Evolutionary conservation across 768 basidiomycete species (phyloP), one percentile per base, ranked within the genome.

Genomic region (Lactifluus subvellereus): DNA sequence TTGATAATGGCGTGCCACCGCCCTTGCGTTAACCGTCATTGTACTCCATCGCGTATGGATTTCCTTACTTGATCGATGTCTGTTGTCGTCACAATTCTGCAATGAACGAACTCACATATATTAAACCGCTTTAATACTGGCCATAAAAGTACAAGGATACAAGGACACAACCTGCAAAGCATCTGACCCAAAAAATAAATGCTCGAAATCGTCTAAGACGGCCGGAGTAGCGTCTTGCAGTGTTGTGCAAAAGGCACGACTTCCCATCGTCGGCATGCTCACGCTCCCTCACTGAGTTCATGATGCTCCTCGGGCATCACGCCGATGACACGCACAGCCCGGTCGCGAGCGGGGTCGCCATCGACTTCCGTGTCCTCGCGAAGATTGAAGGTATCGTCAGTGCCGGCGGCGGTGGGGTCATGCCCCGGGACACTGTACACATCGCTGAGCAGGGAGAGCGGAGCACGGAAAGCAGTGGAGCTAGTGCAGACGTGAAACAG

Each of bases 361-460:
- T 94, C 91, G 14, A 85, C 82, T 71, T 91, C 89, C 2, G 81
- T n/a, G 60, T 91, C 84, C 69, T 92, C 90, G 49, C 79, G 74
- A 65, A 93, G 70, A 68, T 93, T 91, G 60, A 69, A 66, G 2
- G 59, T 35, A 9, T 73, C 62, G 50, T 67, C 65, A 0, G 69
- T 60, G 38, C 61, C 62, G 1, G 75, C 70, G 9, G 68, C 10
- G 10, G 67, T 59, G 27, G 68, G 57, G 22, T 63, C 72, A 40
- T n/a, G 49, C 22, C n/a, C 37, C 7, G 53, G 4, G 6, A 33
- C 30, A 2, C 45, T 9, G 7, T 22, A 27, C 13, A 33, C 5
- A 18, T 50, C 35, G 76, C 82, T 43, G 77, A 75, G 59, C 57
- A 84, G 74, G 4, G 82, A 79, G 16, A 89, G 75, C 4, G 88